phyloP scores from a whole-genome alignment of 2,329 filamentous ascomycete genomes.

The Ascochyta pisi region DNA sequence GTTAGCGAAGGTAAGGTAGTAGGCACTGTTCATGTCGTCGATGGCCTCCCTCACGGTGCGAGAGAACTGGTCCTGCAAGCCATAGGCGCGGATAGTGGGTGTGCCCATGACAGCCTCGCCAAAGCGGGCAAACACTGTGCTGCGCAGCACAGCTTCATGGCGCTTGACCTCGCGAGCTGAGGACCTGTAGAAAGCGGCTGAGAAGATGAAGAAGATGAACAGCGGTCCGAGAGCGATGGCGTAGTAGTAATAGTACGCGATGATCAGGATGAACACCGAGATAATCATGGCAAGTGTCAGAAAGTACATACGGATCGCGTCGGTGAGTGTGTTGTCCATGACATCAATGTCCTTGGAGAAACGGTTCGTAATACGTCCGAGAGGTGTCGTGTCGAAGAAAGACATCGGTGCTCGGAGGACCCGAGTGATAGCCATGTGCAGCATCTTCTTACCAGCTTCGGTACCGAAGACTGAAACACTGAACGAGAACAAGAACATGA shows the following conservation, averaged over 20 bases:
- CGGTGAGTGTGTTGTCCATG: slow-evolving; percentile 91
- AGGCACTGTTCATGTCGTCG: slow-evolving; percentile 91
- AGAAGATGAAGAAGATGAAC: slow-evolving; percentile 78
- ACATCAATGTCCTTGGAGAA: slow-evolving; percentile 96
- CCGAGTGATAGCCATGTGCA: slow-evolving; percentile 78
- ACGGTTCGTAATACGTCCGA: slow-evolving; percentile 94
- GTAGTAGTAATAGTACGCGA: slow-evolving; percentile 95
- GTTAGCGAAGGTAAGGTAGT: slow-evolving; percentile 94
- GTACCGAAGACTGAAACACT: slow-evolving; percentile 81
- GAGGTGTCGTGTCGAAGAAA: slow-evolving; percentile 96
- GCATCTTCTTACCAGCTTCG: slow-evolving; percentile 79
- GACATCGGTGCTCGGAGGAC: slow-evolving; percentile 77
- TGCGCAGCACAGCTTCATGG: slow-evolving; percentile 88
- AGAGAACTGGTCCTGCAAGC: slow-evolving; percentile 77
- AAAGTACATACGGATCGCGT: slow-evolving; percentile 92
- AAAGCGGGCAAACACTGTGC: slow-evolving; percentile 88
- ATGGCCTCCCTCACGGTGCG: slow-evolving; percentile 73
- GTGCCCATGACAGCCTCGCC: slow-evolving; percentile 85
- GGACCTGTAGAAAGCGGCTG: slow-evolving; percentile 85
- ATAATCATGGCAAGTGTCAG: slow-evolving; percentile 69
- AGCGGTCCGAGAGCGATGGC: slow-evolving; percentile 72
- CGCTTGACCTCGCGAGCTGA: slow-evolving; percentile 95
- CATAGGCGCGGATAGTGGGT: slow-evolving; percentile 88
- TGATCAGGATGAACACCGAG: slow-evolving; percentile 84
- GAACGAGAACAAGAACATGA: slow-evolving; percentile 79